These are phyloP conservation scores for Sporothrix pallida DNA, from an alignment of 2,329 filamentous ascomycete species.

Conservation along the genomic window DNA sequence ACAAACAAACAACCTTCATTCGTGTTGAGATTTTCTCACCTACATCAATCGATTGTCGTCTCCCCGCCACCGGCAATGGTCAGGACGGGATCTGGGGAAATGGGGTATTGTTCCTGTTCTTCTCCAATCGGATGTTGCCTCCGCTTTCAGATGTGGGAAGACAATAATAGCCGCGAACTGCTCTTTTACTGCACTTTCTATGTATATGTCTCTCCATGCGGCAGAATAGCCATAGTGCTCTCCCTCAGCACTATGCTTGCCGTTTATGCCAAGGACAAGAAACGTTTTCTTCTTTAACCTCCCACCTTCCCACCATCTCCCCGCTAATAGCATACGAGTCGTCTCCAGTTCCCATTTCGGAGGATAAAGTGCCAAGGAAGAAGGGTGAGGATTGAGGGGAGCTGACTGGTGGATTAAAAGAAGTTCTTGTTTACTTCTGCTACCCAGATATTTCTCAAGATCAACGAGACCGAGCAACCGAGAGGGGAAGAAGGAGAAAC, in stretches of 20 bases:
- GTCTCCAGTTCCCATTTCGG: conserved; percentile 2
- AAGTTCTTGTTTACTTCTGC: neutral
- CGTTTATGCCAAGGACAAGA: neutral
- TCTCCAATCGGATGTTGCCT: neutral
- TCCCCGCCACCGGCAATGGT: neutral
- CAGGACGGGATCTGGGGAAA: conserved; percentile 10
- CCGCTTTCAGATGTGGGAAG: neutral
- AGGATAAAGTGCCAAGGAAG: conserved; percentile 15
- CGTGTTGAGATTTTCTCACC: too few relatives aligned
- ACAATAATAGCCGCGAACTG: neutral
- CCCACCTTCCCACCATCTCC: neutral
- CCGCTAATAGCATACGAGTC: conserved; percentile 12
- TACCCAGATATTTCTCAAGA: neutral
- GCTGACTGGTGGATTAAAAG: conserved; percentile 9
- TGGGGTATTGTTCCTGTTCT: neutral
- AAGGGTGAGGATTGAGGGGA: neutral
- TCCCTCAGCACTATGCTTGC: neutral
- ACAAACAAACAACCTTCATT: too few relatives aligned
- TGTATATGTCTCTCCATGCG: neutral
- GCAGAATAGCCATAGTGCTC: neutral
- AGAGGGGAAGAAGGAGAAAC: neutral
- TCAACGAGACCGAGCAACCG: conserved; percentile 7
- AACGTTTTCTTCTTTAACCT: neutral
- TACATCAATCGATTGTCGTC: neutral
- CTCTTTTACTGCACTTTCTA: neutral